Evolutionary conservation across 2,329 filamentous ascomycete species (phyloP).

Genomic region (Corniculantispora saksenae): DNA sequence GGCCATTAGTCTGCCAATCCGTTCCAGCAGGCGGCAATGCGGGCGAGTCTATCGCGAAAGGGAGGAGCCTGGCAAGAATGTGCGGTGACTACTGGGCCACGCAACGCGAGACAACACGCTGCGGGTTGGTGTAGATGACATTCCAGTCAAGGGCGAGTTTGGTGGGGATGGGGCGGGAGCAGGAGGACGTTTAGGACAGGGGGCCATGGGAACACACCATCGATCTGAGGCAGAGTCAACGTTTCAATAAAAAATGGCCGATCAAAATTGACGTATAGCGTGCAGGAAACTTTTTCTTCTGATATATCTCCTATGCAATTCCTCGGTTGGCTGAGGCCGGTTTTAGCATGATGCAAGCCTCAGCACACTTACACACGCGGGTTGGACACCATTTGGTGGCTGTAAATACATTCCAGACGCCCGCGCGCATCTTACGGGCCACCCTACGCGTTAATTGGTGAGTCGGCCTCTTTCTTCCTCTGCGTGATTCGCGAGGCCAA

Average conservation of each 20-base stretch:
- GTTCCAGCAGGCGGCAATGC: constrained; percentile 5
- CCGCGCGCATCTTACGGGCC: background rate
- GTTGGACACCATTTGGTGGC: background rate
- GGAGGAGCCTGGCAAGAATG: background rate
- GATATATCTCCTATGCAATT: background rate
- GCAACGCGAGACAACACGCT: background rate
- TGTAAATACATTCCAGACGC: background rate
- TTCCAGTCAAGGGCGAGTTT: constrained; percentile 6
- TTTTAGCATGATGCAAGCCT: background rate
- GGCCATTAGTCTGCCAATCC: constrained; percentile 1
- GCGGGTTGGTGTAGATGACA: background rate
- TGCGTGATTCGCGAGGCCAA: background rate
- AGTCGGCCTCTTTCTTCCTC: background rate
- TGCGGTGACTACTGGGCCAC: background rate
- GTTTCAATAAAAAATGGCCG: background rate
- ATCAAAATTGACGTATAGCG: background rate
- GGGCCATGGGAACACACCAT: background rate
- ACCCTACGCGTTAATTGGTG: background rate
- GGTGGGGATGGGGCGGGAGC: background rate
- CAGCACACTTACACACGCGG: background rate
- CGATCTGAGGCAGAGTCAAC: background rate
- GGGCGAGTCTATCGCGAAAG: background rate
- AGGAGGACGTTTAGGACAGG: background rate
- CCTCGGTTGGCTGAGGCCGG: background rate
- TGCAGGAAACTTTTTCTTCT: background rate